Evolutionary conservation across 345 rosid species (phyloP).

Genomic region (Isatis tinctoria): DNA sequence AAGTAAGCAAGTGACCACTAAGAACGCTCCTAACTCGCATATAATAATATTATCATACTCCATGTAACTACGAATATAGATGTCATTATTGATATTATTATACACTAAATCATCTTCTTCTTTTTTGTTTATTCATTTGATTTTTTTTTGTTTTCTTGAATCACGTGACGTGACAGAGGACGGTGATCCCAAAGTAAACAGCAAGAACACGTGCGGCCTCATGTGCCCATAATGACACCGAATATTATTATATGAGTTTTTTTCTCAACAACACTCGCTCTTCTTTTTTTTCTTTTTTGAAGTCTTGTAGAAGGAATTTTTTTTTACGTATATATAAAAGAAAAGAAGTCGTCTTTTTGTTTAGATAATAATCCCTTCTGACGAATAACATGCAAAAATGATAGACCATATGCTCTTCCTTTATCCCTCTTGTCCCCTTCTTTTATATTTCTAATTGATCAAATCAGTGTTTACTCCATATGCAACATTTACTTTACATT

Average conservation of each 20-base stretch:
- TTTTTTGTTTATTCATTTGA: slow-evolving; percentile 13
- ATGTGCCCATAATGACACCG: slow-evolving; percentile 46
- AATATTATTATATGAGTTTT: slow-evolving; percentile 17
- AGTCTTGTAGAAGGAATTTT: slow-evolving; percentile 2
- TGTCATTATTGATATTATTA: slow-evolving; percentile 9
- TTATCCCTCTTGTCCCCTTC: slow-evolving; percentile 32
- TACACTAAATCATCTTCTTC: background rate
- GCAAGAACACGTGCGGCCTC: slow-evolving; percentile 52
- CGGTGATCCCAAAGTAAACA: slow-evolving; percentile 55
- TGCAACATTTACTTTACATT: background rate
- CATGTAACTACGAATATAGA: background rate
- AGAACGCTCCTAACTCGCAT: slow-evolving; percentile 18
- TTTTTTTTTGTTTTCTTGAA: slow-evolving; percentile 31
- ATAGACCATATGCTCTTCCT: slow-evolving; percentile 37
- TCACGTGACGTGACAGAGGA: slow-evolving; percentile 46
- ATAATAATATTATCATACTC: background rate
- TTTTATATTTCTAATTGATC: background rate
- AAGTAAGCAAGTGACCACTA: slow-evolving; percentile 35
- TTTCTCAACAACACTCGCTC: slow-evolving; percentile 19
- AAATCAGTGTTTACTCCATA: slow-evolving; percentile 2
- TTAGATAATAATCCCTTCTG: slow-evolving; percentile 25
- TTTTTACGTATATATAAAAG: background rate
- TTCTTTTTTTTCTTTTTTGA: background rate
- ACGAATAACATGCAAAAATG: slow-evolving; percentile 36
- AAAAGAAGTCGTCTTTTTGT: slow-evolving; percentile 5